These are phyloP conservation scores for Bryum argenteum DNA, from an alignment of 225 moss, liverwort and hornwort genomes.

Conservation along the genomic window DNA sequence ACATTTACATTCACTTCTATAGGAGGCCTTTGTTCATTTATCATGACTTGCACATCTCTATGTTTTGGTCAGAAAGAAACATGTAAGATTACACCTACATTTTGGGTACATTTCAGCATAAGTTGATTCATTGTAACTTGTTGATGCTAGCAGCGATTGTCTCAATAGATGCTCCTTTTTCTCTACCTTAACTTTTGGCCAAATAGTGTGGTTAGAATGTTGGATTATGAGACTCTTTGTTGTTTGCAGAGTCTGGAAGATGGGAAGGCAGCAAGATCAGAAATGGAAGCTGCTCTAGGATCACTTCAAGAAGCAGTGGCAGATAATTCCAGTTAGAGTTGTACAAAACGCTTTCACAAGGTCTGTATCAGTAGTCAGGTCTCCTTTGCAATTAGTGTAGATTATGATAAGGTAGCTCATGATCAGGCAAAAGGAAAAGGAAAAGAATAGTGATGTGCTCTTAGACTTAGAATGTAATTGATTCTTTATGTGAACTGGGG, in stretches of 20 bases:
- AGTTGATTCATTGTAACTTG: no score
- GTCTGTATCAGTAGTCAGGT: constrained; percentile 15
- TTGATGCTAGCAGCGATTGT: no score
- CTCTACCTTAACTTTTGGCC: no score
- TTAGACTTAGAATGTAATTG: constrained; percentile 15
- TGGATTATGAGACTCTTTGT: background rate
- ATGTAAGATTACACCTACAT: no score
- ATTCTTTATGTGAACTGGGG: constrained; percentile 14
- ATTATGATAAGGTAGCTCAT: constrained; percentile 10
- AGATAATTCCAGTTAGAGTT: constrained; percentile 47
- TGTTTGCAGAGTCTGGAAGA: constrained; percentile 56
- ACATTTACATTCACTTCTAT: background rate
- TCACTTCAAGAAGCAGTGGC: constrained; percentile 28
- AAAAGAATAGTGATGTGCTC: background rate
- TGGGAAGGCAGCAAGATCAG: constrained; percentile 62
- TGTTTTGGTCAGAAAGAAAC: no score
- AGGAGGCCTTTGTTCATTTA: no score
- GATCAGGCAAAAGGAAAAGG: background rate
- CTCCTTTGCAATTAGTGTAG: constrained; percentile 8
- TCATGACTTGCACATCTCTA: no score
- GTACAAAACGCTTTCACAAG: background rate
- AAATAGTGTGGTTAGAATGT: no score
- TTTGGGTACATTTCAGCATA: no score
- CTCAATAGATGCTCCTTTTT: no score
- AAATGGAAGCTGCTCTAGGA: constrained; percentile 43